A percentile compares a stretch with the other conserved stretches of the same genome.
phyloP scores from a whole-genome alignment of 805 yeast genomes.

The Torulaspora delbrueckii region DNA sequence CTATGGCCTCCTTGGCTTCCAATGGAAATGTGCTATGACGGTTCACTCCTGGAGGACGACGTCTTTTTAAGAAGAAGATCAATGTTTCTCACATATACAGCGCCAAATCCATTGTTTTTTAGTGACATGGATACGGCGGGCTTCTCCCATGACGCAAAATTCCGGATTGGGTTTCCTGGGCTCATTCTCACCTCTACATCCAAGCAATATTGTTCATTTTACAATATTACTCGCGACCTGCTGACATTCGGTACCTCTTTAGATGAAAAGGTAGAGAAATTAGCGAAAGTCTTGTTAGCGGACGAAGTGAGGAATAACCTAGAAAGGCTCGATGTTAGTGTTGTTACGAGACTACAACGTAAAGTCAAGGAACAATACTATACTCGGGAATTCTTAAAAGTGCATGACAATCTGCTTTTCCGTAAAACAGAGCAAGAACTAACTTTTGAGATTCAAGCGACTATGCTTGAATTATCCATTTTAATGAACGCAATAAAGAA shows the following conservation, averaged over 20 bases:
- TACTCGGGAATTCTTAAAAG: slow-evolving; percentile 41
- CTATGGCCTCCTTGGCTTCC: slow-evolving; percentile 70
- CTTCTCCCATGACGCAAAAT: slow-evolving; percentile 29
- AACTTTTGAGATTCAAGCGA: slow-evolving; percentile 35
- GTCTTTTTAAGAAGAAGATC: slow-evolving; percentile 51
- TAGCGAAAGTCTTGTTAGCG: slow-evolving; percentile 50
- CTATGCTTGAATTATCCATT: slow-evolving; percentile 39
- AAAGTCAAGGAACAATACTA: slow-evolving; percentile 41
- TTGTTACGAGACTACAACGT: slow-evolving; percentile 47
- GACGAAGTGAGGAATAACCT: slow-evolving; percentile 44
- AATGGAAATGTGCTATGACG: slow-evolving; percentile 54
- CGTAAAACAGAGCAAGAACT: slow-evolving; percentile 38
- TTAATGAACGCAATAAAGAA: slow-evolving; percentile 41
- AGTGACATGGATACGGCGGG: slow-evolving; percentile 28
- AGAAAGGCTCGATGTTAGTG: slow-evolving; percentile 35
- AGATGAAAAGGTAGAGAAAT: slow-evolving; percentile 41
- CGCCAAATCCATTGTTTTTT: slow-evolving; percentile 50
- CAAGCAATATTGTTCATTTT: slow-evolving; percentile 51
- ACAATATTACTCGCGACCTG: slow-evolving; percentile 46
- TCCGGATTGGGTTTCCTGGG: slow-evolving; percentile 40
- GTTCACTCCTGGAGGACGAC: slow-evolving; percentile 40
- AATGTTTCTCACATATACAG: slow-evolving; percentile 43
- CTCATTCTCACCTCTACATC: slow-evolving; percentile 52
- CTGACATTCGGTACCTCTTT: slow-evolving; percentile 36
- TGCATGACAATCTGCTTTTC: slow-evolving; percentile 32